These are phyloP conservation scores for Rhytidhysteron rufulum DNA, from an alignment of 2,329 filamentous ascomycete genomes.

Conservation along the genomic window DNA sequence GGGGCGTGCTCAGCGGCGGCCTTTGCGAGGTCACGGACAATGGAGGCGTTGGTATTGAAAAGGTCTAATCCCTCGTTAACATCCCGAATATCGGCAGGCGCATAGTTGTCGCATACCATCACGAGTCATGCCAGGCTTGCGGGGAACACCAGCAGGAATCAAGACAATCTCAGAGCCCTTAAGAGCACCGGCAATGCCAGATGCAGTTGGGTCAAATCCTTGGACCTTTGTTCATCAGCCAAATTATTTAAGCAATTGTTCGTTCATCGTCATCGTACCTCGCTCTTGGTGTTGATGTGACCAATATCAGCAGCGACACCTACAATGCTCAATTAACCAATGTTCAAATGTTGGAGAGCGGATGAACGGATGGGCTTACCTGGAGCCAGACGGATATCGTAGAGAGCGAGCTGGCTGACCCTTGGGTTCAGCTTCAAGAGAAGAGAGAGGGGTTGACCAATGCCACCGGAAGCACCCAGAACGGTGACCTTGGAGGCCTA, in stretches of 20 bases:
- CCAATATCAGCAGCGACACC: slow-evolving; percentile 97
- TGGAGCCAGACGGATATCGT: slow-evolving; percentile 93
- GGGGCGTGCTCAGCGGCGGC: slow-evolving; percentile 83
- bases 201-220: slow-evolving; percentile 76
- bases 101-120: slow-evolving; percentile 58
- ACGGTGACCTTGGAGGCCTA: slow-evolving; percentile 97
- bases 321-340: slow-evolving; percentile 33
- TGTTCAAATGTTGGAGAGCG: neutral
- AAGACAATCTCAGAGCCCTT: slow-evolving; percentile 90
- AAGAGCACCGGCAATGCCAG: slow-evolving; percentile 73
- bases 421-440: slow-evolving; percentile 98
- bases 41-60: slow-evolving; percentile 99
- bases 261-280: slow-evolving; percentile 36
- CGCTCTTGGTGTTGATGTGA: slow-evolving; percentile 99
- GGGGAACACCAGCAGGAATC: slow-evolving; percentile 96
- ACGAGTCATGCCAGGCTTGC: slow-evolving; percentile 99
- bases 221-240: slow-evolving; percentile 57
- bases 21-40: slow-evolving; percentile 97
- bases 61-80: too few species aligned
- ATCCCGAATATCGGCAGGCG: slow-evolving; percentile 2
- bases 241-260: slow-evolving; percentile 3
- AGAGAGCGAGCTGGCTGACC: slow-evolving; percentile 90
- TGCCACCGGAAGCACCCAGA: slow-evolving; percentile 94
- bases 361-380: slow-evolving; percentile 55
- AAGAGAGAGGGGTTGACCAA: slow-evolving; percentile 95